Conservation (phyloP, 495 filamentous ascomycete genomes). For the Glonium stellatum region DNA sequence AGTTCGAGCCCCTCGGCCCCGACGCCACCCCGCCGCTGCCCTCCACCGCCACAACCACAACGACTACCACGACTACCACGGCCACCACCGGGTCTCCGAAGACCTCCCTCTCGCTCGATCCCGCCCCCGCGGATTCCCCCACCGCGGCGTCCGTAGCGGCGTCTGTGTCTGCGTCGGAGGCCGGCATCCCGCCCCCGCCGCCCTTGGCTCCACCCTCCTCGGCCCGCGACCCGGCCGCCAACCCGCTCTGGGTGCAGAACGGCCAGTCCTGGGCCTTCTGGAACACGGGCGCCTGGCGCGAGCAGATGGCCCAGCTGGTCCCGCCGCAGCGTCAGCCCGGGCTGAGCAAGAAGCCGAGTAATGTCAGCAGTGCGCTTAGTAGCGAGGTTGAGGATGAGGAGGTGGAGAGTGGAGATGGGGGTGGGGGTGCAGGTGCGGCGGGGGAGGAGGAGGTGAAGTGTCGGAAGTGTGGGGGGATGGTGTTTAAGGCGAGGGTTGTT, state of each 20-base stretch:
- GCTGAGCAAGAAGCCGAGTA: conserved; percentile 1
- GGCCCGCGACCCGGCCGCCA: neutral
- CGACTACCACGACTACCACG: neutral
- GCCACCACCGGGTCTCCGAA: conserved; percentile 3
- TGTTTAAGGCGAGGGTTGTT: conserved; percentile 46
- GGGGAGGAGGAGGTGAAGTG: conserved; percentile 43
- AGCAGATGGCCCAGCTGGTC: conserved; percentile 2
- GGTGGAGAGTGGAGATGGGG: conserved; percentile 9
- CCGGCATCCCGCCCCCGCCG: neutral
- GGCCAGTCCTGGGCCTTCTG: conserved; percentile 26
- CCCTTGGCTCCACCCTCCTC: too few species aligned
- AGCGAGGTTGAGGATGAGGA: conserved; percentile 20
- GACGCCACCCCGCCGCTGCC: conserved; percentile 10
- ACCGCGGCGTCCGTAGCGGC: conserved; percentile 1
- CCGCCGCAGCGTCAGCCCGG: conserved; percentile 4
- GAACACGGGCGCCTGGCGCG: conserved; percentile 16
- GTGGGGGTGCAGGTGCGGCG: neutral
- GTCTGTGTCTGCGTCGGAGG: too few species aligned
- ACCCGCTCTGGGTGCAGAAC: conserved; percentile 19
- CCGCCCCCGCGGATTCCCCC: neutral
- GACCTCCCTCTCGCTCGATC: conserved; percentile 10
- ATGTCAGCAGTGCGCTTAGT: conserved; percentile 14
- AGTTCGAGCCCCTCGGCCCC: neutral
- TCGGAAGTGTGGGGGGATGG: conserved; percentile 44
- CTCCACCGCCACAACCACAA: conserved; percentile 30